A percentile compares a stretch with the other conserved stretches of the same genome.
Evolutionary conservation across 805 yeast species (phyloP).

Genomic region (Saturnispora sekii): DNA sequence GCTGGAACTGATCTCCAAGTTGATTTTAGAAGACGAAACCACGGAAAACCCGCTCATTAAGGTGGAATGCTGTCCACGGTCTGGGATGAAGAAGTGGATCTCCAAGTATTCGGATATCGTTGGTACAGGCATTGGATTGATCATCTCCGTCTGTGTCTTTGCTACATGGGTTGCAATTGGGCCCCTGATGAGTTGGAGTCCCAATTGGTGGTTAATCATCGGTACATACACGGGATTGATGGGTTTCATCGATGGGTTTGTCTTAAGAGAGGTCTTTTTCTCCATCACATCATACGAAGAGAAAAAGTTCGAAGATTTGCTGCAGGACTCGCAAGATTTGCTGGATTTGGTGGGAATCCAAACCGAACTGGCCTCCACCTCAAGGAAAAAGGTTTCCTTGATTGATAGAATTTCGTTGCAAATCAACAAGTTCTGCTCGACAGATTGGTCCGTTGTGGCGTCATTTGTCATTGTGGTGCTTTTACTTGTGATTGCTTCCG

Average conservation of each 20-base stretch:
- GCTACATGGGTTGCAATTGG: slow-evolving; percentile 32
- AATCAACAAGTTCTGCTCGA: slow-evolving; percentile 25
- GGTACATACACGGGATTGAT: slow-evolving; percentile 36
- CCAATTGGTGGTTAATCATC: slow-evolving; percentile 35
- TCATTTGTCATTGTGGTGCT: slow-evolving; percentile 23
- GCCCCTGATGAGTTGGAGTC: slow-evolving; percentile 25
- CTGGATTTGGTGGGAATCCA: slow-evolving; percentile 22
- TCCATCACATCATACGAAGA: slow-evolving; percentile 17
- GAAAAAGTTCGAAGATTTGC: slow-evolving; percentile 18
- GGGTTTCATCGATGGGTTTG: slow-evolving; percentile 34
- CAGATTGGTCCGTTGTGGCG: slow-evolving; percentile 22
- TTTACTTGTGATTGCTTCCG: slow-evolving; percentile 26
- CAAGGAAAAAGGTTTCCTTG: slow-evolving; percentile 6
- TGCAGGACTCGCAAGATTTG: slow-evolving; percentile 25
- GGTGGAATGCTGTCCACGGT: slow-evolving; percentile 19
- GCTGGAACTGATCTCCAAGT: slow-evolving; percentile 17
- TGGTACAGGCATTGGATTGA: slow-evolving; percentile 32
- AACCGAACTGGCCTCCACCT: slow-evolving; percentile 8
- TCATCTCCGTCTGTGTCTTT: slow-evolving; percentile 26
- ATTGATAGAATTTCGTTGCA: slow-evolving; percentile 11
- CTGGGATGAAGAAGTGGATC: slow-evolving; percentile 9
- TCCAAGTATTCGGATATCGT: slow-evolving; percentile 31
- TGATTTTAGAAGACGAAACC: slow-evolving; percentile 2
- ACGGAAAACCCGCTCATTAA: slow-evolving; percentile 18
- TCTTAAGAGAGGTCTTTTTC: slow-evolving; percentile 29